These are phyloP conservation scores for Candida xiaguanensis DNA, from an alignment of 805 yeast genomes.

Conservation along the genomic window DNA sequence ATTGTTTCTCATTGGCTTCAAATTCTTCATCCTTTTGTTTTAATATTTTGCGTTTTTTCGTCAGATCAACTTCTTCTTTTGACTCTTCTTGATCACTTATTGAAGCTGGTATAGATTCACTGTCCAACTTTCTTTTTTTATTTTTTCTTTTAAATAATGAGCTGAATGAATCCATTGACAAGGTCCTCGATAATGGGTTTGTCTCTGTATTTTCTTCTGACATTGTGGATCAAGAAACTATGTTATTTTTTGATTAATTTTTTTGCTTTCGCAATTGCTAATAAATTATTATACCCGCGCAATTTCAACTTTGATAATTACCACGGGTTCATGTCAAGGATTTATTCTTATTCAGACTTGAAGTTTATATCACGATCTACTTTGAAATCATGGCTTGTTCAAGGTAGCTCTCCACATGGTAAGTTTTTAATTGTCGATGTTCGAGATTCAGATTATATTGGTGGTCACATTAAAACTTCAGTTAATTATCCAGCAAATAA, in stretches of 20 bases:
- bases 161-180: conserved; percentile 38
- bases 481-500: conserved; percentile 52
- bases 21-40: conserved; percentile 26
- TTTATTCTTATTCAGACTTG: conserved; percentile 38
- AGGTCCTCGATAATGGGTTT: conserved; percentile 25
- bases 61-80: not conserved
- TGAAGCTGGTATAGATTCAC: conserved; percentile 12
- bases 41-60: conserved; percentile 19
- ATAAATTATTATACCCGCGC: no score
- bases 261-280: not conserved
- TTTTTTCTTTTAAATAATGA: conserved; percentile 28
- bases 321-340: conserved; percentile 6
- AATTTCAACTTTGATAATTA: not conserved
- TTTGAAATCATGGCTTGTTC: conserved; percentile 44
- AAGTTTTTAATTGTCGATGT: conserved; percentile 70
- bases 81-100: conserved; percentile 13
- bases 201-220: not conserved
- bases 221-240: not conserved
- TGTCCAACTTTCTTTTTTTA: conserved; percentile 16
- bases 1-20: conserved; percentile 51
- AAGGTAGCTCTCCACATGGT: conserved; percentile 33
- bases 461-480: conserved; percentile 66
- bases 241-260: no score
- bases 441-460: conserved; percentile 76
- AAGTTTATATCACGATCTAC: conserved; percentile 44